Percentiles rank a stretch among this genome's conserved stretches.
Conservation (phyloP, 2,329 filamentous ascomycete genomes). For the Colletotrichum cereale region DNA sequence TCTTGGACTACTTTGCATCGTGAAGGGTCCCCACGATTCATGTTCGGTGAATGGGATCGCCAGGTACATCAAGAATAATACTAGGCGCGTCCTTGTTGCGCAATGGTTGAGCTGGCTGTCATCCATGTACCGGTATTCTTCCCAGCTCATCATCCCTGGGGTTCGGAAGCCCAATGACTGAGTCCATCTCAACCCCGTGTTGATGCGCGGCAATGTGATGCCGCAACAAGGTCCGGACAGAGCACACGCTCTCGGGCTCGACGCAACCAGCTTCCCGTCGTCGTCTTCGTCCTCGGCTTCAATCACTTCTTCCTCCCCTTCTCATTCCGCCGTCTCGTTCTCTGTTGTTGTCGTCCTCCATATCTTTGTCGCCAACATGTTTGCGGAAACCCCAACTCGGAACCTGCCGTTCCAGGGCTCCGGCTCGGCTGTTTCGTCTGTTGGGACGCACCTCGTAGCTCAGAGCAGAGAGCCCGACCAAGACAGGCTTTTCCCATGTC, state of each 20-base stretch:
- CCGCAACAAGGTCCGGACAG: neutral
- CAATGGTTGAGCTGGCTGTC: neutral
- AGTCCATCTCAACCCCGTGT: neutral
- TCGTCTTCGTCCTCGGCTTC: neutral
- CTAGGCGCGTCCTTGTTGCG: neutral
- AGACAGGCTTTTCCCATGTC: slow-evolving; percentile 26
- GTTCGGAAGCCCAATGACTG: neutral
- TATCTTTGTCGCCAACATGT: neutral
- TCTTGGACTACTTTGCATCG: neutral
- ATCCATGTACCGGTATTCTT: neutral
- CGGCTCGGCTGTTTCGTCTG: neutral
- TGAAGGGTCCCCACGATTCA: neutral
- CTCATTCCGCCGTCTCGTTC: neutral
- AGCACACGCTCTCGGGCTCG: neutral
- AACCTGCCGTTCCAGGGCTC: neutral
- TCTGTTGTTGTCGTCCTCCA: neutral
- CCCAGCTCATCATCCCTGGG: too few species aligned
- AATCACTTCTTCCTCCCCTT: neutral
- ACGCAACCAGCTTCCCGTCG: slow-evolving; percentile 2
- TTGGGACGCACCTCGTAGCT: slow-evolving; percentile 4
- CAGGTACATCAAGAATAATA: neutral
- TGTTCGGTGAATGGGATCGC: neutral
- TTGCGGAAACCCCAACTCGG: neutral
- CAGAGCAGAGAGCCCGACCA: neutral
- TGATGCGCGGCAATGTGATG: neutral